Conservation (phyloP, 768 basidiomycete species). For the Megacollybia marginata region DNA sequence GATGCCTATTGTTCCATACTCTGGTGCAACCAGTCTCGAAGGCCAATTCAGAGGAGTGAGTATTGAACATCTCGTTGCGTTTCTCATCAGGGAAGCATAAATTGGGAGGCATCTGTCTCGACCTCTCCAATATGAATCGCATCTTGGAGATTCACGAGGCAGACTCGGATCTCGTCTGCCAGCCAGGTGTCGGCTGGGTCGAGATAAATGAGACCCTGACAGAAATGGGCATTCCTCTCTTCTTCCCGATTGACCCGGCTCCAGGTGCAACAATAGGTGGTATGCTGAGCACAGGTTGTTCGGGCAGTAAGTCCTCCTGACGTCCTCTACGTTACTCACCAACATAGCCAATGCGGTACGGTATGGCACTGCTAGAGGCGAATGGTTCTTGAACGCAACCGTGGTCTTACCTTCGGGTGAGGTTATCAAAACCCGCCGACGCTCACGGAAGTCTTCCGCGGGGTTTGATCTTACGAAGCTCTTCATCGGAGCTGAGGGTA, state of each 20-base stretch:
- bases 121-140: conserved; percentile 72
- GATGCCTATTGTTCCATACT: conserved; percentile 74
- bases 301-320: conserved; percentile 51
- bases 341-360: conserved; percentile 68
- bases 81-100: conserved; percentile 20
- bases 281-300: conserved; percentile 83
- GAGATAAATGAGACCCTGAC: conserved; percentile 62
- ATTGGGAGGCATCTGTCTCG: conserved; percentile 69
- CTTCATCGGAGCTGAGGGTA: conserved; percentile 77
- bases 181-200: conserved; percentile 67
- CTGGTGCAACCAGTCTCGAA: conserved; percentile 78
- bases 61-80: conserved; percentile 1
- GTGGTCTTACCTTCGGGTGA: conserved; percentile 85
- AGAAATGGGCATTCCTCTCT: conserved; percentile 66
- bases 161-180: conserved; percentile 69
- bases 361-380: conserved; percentile 83
- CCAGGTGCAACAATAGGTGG: conserved; percentile 81
- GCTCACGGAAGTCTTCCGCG: conserved; percentile 78
- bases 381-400: conserved; percentile 90
- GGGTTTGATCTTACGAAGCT: conserved; percentile 83
- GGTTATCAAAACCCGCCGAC: conserved; percentile 80
- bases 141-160: conserved; percentile 68
- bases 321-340: not conserved
- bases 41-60: conserved; percentile 65
- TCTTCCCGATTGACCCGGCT: conserved; percentile 79